Base-by-base conservation (phyloP, 208 protist genomes). In the Endotrypanum monterogeii region DNA sequence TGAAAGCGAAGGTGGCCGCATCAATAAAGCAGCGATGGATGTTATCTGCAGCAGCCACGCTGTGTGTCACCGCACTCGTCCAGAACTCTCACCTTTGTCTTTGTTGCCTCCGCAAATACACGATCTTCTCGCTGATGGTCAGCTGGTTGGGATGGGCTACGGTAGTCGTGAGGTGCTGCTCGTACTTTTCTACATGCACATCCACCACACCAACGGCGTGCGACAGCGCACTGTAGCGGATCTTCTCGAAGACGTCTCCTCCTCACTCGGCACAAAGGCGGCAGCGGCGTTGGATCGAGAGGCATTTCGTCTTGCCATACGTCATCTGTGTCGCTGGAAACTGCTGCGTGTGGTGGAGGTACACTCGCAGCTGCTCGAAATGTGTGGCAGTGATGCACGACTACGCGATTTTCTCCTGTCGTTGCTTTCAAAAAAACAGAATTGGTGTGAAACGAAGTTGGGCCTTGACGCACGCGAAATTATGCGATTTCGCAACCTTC, bases 221-320 rank as follows among this genome's bases (percentile, higher is more conserved):
- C 41, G 48, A 6, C 37, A 79, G 60, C 87, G 90, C 37, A 88
- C 84, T 2, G 84, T 92, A 3, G 81, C 83, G 3, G 90, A 94
- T 67, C 73, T 94, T 14, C 62, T 94, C 28, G 90, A 92, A 65
- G 90, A 94, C 70, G 84, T 94, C 12, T 83, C 87, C 3, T 92
- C 89, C 1, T 87, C 87, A 1, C 83, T 94, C 55, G 89, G 89
- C 48, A 92, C 87, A 14, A 76, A 80, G 14, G 89, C 89, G 18
- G 89, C 89, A 0, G 85, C 87, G 2, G 83, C 89, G 54, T 69
- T 94, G 0, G 89, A 94, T 63, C 75, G 81, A 12, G 71, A 65
- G n/a, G 89, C 87, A 30, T 92, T 88, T 76, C 78, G 76, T 28
- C 52, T 71, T 46, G 83, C 89, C 14, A 78, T 94, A 67, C 79